Conservation (phyloP, 805 yeast genomes). For the Candida easanensis region DNA sequence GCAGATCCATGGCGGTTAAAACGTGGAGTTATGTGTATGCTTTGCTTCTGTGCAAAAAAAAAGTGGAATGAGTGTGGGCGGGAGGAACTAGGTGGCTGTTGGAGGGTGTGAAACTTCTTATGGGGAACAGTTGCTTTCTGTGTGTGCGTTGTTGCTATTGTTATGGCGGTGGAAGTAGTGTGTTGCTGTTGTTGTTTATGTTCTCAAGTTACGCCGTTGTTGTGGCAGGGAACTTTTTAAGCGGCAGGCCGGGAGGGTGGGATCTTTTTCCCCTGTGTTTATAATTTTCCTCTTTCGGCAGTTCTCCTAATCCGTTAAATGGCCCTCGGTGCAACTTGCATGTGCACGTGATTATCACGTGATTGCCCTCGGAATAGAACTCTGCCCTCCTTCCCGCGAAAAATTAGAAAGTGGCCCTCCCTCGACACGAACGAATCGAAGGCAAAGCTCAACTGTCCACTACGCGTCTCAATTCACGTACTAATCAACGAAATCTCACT, state of each 20-base stretch:
- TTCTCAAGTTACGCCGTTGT: no score
- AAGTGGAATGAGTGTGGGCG: no score
- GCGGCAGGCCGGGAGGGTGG: not conserved
- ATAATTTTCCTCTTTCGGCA: slow-evolving; percentile 24
- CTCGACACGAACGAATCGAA: not conserved
- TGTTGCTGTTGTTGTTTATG: no score
- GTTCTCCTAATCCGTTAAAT: slow-evolving; percentile 15
- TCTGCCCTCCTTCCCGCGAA: not conserved
- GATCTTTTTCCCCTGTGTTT: slow-evolving; percentile 17
- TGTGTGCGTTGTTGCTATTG: no score
- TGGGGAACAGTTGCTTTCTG: no score
- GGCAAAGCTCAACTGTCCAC: not conserved
- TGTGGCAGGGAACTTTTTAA: not conserved
- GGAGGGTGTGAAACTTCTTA: no score
- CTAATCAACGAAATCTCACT: not conserved
- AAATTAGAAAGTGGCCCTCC: not conserved
- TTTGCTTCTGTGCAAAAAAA: not conserved
- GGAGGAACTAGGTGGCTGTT: no score
- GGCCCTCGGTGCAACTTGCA: not conserved
- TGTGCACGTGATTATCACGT: not conserved
- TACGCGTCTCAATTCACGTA: not conserved
- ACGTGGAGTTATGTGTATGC: not conserved
- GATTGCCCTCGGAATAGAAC: not conserved
- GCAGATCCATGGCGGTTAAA: slow-evolving; percentile 20
- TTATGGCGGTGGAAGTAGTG: no score